Evolutionary conservation across 2,329 filamentous ascomycete species (phyloP).

Genomic region (Emmonsiellopsis sp.): DNA sequence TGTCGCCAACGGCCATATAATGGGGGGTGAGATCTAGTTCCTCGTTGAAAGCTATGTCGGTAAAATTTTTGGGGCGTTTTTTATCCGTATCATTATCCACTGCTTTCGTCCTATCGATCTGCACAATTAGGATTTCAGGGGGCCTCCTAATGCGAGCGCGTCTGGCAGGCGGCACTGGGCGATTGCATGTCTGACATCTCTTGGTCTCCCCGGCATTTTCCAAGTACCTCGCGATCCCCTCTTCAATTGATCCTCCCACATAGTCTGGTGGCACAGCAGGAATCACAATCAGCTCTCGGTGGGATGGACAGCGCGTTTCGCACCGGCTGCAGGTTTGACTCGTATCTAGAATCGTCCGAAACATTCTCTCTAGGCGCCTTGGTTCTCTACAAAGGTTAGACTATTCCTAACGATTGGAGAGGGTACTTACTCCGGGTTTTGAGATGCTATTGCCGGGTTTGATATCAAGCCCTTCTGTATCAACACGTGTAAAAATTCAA

Average conservation of each 20-base stretch:
- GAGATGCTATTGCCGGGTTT: background rate
- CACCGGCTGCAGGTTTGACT: background rate
- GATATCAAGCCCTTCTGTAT: background rate
- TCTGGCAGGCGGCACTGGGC: background rate
- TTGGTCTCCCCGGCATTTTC: background rate
- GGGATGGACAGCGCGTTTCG: background rate
- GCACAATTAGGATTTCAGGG: constrained; percentile 10
- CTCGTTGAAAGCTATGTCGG: constrained; percentile 6
- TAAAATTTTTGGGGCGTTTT: background rate
- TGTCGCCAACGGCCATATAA: background rate
- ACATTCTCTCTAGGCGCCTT: background rate
- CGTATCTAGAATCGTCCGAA: background rate
- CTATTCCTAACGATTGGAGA: background rate
- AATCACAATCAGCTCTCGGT: background rate
- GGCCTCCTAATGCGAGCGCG: constrained; percentile 7
- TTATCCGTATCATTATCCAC: background rate
- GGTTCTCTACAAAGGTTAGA: background rate
- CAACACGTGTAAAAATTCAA: constrained; percentile 6
- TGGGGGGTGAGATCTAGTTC: constrained; percentile 8
- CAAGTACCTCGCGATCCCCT: background rate
- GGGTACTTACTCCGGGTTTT: background rate
- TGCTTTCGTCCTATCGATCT: constrained; percentile 6
- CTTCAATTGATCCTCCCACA: background rate
- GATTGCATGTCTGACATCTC: background rate
- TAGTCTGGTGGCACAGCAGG: too few species aligned